Base-by-base conservation (phyloP, 768 basidiomycete species). In the Trametes elegans region DNA sequence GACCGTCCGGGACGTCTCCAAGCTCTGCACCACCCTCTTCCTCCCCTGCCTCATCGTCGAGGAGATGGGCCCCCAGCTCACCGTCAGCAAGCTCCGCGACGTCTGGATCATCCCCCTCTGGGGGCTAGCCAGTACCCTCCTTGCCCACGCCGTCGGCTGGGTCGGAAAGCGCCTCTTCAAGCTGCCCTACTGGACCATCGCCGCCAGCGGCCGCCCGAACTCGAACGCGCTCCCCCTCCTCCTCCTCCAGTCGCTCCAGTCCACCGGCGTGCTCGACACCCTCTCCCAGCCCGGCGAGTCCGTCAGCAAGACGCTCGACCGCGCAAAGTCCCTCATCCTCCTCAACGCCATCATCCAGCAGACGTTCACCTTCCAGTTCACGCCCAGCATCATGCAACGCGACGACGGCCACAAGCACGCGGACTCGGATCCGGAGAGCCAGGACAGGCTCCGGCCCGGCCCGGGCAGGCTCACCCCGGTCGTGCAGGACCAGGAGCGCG, bases 291-390 rank as follows among this genome's bases (percentile, higher is more conserved):
- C 36, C 16, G 65, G 58, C 31, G 68, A 66, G 45, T 14, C 38
- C 18, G 31, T 47, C 16, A n/a, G 43, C 21, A 39, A 42, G 19
- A 59, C 62, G n/a, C 60, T 69, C 21, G 23, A 14, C 41, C 62
- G 68, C 42, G 68, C 66, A 3, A 60, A 64, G 49, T 62, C 62
- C n/a, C 53, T 68, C 21, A 55, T 68, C n/a, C 66, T 69, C 11
- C 60, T 69, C 38, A 69, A 69, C 52, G 66, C 62, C 38, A 58
- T 68, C 55, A 61, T 68, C 18, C 66, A 69, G 61, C 66, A 69
- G 57, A 57, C 50, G 11, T 45, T 67, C 61, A 67, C 67, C 19
- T 67, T 69, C 54, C 63, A 65, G 55, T n/a, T 64, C 51, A 65
- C 66, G 14, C 66, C 68, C 18, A 42, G 44, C 41, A 49, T 66